Conservation (phyloP, 176 grass and related monocot genomes). For the Oryza glumipatula region DNA sequence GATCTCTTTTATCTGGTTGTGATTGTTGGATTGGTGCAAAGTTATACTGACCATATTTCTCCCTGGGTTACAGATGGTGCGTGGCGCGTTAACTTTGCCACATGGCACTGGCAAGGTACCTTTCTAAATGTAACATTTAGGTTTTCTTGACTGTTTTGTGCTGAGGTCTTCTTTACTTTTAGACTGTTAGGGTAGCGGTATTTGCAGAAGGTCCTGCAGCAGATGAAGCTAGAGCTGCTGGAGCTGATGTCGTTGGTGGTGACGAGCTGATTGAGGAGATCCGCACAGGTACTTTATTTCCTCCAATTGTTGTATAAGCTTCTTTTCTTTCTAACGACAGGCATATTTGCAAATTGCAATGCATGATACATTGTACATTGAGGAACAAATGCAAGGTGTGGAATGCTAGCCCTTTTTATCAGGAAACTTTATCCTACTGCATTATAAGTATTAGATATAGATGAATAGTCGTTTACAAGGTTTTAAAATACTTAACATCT, state of each 20-base stretch:
- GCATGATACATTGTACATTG: too few relatives aligned
- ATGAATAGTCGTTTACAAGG: neutral
- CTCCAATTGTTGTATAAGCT: neutral
- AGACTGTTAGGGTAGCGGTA: constrained; percentile 97
- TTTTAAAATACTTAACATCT: neutral
- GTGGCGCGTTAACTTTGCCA: constrained; percentile 87
- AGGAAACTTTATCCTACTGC: neutral
- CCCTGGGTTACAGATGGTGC: constrained; percentile 79
- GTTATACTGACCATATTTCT: constrained; percentile 31
- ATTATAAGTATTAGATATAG: neutral
- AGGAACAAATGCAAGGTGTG: too few relatives aligned
- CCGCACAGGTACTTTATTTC: constrained; percentile 57
- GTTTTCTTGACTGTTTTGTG: constrained; percentile 10
- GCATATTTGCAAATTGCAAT: neutral
- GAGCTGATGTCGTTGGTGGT: constrained; percentile 88
- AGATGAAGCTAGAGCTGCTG: constrained; percentile 82
- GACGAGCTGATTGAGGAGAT: constrained; percentile 93
- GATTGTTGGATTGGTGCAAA: constrained; percentile 20
- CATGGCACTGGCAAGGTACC: constrained; percentile 93
- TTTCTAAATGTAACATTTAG: neutral
- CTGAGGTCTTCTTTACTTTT: constrained; percentile 28
- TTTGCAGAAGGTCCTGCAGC: constrained; percentile 92
- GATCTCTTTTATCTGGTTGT: neutral
- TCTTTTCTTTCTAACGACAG: neutral
- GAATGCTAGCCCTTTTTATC: too few relatives aligned